Base-by-base conservation (phyloP, 345 rosid genomes). In the Clausena lansium region DNA sequence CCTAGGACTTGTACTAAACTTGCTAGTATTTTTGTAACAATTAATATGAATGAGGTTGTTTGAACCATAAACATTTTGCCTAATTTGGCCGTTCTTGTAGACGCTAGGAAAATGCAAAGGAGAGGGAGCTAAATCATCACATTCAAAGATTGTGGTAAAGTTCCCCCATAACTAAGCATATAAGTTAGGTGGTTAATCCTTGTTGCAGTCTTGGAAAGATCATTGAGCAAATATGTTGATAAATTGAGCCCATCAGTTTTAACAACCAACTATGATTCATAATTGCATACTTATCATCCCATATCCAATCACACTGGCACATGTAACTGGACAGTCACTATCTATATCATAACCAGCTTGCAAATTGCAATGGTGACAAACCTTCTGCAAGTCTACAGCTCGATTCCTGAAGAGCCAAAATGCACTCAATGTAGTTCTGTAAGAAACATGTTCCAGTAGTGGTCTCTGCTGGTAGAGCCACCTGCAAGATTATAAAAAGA, bases 381-480 rank as follows among this genome's bases (percentile, higher is more conserved):
- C 98, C 98, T 88, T 85, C 81, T 63, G 97, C 77, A 61, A 85
- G 59, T 82, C 77, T 86, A 79, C 78, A 62, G 85, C 97, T 92
- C 81, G 92, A 91, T 71, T 91, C 97, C 79, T 96, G 98, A 77
- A 96, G 97, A 85, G 97, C 97, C 83, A 92, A 81, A 83, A 96
- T 85, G 47, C 78, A 77, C 85, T 94, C 98, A 77, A 96, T 91
- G 78, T 96, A 96, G 20, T 84, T 85, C 83, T 91, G 94, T 79
- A 96, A 83, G 89, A 92, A 96, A 82, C 98, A 90, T 77, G 91
- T 88, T 82, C 95, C 94, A 58, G 95, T 88, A 57, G 93, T 90
- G 84, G 95, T 91, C 86, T 96, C 98, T 70, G 87, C 86, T 36
- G 97, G 98, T 87, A 96, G 98, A 78, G 98, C 98, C 81, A 92